A percentile compares a stretch with the other conserved stretches of the same genome.
phyloP scores from a whole-genome alignment of 129 eudicot genomes.

The Lactuca sativa region DNA sequence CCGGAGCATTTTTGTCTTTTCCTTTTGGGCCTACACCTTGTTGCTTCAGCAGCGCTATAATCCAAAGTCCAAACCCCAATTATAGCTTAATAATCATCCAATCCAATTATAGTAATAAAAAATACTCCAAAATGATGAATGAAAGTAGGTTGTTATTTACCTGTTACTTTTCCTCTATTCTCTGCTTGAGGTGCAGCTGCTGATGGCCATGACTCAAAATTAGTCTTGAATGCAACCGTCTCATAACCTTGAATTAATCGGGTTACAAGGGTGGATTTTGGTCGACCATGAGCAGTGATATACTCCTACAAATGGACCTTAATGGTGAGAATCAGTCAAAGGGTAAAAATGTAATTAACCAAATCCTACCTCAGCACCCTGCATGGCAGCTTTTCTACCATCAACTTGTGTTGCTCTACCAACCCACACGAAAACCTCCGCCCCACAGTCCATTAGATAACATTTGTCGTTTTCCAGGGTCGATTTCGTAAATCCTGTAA shows the following conservation, averaged over 20 bases:
- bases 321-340: slow-evolving; percentile 12
- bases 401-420: slow-evolving; percentile 93
- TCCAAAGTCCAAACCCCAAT: background rate
- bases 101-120: too few species aligned
- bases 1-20: slow-evolving; percentile 64
- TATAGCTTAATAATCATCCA: too few species aligned
- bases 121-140: too few species aligned
- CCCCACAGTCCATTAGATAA: slow-evolving; percentile 86
- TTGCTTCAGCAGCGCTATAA: slow-evolving; percentile 89
- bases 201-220: slow-evolving; percentile 98
- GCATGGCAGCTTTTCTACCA: slow-evolving; percentile 80
- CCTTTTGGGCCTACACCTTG: slow-evolving; percentile 88
- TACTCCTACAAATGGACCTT: slow-evolving; percentile 58
- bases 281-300: slow-evolving; percentile 70
- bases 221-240: slow-evolving; percentile 82
- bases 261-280: slow-evolving; percentile 83
- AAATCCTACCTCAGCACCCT: slow-evolving; percentile 74
- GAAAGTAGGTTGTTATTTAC: slow-evolving; percentile 29
- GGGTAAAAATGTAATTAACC: background rate
- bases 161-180: slow-evolving; percentile 97
- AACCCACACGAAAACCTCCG: slow-evolving; percentile 93
- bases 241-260: slow-evolving; percentile 96
- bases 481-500: slow-evolving; percentile 78
- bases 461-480: slow-evolving; percentile 80
- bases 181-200: slow-evolving; percentile 81